Percentiles rank a stretch among this genome's conserved stretches.
These are phyloP conservation scores for Tolypocladium sp. DNA, from an alignment of 2,329 filamentous ascomycete species.

Conservation along the genomic window DNA sequence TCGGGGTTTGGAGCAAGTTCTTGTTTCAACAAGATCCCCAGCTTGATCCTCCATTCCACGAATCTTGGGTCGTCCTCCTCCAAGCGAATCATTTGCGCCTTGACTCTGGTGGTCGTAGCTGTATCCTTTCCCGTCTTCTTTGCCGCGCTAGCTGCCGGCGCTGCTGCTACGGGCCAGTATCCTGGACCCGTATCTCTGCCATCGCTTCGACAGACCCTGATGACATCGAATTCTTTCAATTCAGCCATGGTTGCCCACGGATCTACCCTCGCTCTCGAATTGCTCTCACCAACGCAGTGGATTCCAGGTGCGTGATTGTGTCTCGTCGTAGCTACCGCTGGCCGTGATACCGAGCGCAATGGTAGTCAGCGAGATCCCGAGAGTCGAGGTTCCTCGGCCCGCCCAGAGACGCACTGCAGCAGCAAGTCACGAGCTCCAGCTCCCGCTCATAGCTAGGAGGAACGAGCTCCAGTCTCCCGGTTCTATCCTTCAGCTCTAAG, in stretches of 20 bases:
- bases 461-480: not conserved
- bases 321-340: not conserved
- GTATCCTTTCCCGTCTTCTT: slow-evolving; percentile 28
- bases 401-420: not conserved
- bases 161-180: slow-evolving; percentile 28
- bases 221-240: slow-evolving; percentile 29
- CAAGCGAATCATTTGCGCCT: slow-evolving; percentile 34
- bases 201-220: slow-evolving; percentile 35
- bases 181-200: slow-evolving; percentile 34
- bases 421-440: not conserved
- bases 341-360: not conserved
- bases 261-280: not conserved
- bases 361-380: not conserved
- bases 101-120: slow-evolving; percentile 20
- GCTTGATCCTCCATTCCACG: slow-evolving; percentile 34
- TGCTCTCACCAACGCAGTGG: not conserved
- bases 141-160: slow-evolving; percentile 15
- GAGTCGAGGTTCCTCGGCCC: not conserved
- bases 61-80: slow-evolving; percentile 33
- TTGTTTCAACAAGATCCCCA: slow-evolving; percentile 35
- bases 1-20: slow-evolving; percentile 31
- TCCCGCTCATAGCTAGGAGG: not conserved
- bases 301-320: not conserved
- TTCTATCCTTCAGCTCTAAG: not conserved
- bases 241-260: slow-evolving; percentile 17